Evolutionary conservation across 306 rosid species (phyloP), one percentile per base, ranked within the genome.

Genomic region (Ziziphus jujuba): DNA sequence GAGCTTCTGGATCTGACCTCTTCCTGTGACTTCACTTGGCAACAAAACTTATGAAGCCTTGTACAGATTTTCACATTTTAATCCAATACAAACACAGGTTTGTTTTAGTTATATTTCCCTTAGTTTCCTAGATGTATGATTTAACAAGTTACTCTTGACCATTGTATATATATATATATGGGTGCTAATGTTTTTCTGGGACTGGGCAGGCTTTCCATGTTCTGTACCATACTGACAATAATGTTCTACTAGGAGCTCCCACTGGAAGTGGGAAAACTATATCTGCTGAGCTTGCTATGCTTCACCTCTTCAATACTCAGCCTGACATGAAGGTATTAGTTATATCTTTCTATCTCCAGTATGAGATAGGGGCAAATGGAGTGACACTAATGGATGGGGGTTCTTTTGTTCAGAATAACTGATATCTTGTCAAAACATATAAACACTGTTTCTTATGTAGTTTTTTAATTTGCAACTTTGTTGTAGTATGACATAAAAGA

Each of bases 261-360:
- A 90, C 98, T 71, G 98, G 98, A 55, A 92, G 98, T 87, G 98
- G 98, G 65, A 92, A 92, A 79, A 92, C 98, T 62, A 90, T 92
- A 79, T 92, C 98, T 71, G 98, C 98, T 25, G 98, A 92, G 85
- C 98, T 92, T 75, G 98, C 98, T 59, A 92, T 90, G 87, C 89
- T 90, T 78, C 98, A 56, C 53, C 97, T 92, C 65, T 92, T 92
- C 80, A 87, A 81, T 64, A 84, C 96, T 15, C 97, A 87, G 75
- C 90, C 98, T 75, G 97, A 90, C 81, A 90, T 92, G 98, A 92
- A 92, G 98, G 97, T 92, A 70, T 65, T 72, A 19, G 43, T 6
- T 28, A 16, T 17, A 36, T 13, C 12, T 33, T 48, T 45, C 43
- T 24, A 4, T 28, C 24, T 48, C 60, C 34, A 31, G 31, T 65